These are phyloP conservation scores for Monosporascus ibericus DNA, from an alignment of 2,329 filamentous ascomycete genomes.

Conservation along the genomic window DNA sequence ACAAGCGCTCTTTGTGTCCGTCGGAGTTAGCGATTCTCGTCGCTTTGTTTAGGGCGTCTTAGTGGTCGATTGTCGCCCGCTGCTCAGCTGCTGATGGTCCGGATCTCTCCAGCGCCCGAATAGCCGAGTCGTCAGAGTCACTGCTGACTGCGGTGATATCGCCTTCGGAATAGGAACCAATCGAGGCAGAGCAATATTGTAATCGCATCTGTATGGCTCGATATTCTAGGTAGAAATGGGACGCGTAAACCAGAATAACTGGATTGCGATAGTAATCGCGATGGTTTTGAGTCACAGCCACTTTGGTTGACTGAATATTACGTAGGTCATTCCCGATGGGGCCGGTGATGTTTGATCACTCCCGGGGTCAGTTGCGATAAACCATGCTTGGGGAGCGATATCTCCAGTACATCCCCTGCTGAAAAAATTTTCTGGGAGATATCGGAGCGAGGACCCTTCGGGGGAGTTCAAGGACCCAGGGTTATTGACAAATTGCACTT, in stretches of 20 bases:
- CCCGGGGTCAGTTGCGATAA: neutral
- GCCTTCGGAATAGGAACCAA: neutral
- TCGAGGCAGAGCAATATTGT: neutral
- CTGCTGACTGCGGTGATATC: neutral
- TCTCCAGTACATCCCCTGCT: neutral
- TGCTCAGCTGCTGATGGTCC: constrained; percentile 7
- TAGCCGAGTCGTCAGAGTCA: neutral
- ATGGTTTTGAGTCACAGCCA: neutral
- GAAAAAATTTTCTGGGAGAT: neutral
- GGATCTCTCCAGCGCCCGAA: neutral
- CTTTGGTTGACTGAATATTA: neutral
- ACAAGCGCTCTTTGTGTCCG: neutral
- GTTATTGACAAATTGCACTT: constrained; percentile 12
- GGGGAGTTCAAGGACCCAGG: constrained; percentile 7
- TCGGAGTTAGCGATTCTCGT: neutral
- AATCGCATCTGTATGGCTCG: neutral
- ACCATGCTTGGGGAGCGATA: neutral
- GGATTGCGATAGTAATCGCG: neutral
- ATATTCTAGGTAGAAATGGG: neutral
- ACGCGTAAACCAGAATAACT: neutral
- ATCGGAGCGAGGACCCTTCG: constrained; percentile 2
- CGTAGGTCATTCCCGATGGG: neutral
- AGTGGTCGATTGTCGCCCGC: neutral
- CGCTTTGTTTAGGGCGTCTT: neutral
- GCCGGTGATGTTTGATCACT: neutral